These are phyloP conservation scores for Escallonia rubra DNA, from an alignment of 129 eudicot species.

Conservation along the genomic window DNA sequence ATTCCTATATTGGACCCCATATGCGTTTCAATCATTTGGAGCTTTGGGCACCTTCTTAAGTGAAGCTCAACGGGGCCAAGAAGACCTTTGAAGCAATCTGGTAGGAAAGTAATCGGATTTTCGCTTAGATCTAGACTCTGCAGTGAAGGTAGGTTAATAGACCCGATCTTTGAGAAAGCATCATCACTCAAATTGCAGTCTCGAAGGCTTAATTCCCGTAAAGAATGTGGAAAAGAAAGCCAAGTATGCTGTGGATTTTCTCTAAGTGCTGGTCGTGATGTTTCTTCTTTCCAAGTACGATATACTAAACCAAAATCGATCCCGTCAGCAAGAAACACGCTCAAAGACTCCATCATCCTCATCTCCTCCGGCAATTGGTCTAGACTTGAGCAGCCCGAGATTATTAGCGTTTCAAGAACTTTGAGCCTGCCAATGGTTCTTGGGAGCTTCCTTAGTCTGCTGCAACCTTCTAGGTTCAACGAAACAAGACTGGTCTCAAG, in stretches of 20 bases:
- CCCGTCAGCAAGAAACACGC: slow-evolving; percentile 1
- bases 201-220: slow-evolving; percentile 7
- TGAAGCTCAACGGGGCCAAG: neutral
- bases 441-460: slow-evolving; percentile 10
- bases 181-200: slow-evolving; percentile 9
- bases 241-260: neutral
- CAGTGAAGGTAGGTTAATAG: slow-evolving; percentile 2
- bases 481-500: slow-evolving; percentile 12
- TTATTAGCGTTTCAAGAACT: neutral
- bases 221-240: neutral
- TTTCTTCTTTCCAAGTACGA: no score
- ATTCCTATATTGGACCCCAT: neutral
- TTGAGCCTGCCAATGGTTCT: slow-evolving; percentile 7
- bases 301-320: neutral
- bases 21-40: neutral
- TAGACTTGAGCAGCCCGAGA: slow-evolving; percentile 15
- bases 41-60: neutral
- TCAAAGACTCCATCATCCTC: neutral
- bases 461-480: slow-evolving; percentile 22
- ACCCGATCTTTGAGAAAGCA: slow-evolving; percentile 3
- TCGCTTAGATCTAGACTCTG: neutral
- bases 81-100: slow-evolving; percentile 11
- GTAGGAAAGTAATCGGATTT: slow-evolving; percentile 8
- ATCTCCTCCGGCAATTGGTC: neutral
- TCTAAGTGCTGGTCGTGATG: no score